Base-by-base conservation (phyloP, 2,329 filamentous ascomycete genomes). In the Aspergillus fijiensis region DNA sequence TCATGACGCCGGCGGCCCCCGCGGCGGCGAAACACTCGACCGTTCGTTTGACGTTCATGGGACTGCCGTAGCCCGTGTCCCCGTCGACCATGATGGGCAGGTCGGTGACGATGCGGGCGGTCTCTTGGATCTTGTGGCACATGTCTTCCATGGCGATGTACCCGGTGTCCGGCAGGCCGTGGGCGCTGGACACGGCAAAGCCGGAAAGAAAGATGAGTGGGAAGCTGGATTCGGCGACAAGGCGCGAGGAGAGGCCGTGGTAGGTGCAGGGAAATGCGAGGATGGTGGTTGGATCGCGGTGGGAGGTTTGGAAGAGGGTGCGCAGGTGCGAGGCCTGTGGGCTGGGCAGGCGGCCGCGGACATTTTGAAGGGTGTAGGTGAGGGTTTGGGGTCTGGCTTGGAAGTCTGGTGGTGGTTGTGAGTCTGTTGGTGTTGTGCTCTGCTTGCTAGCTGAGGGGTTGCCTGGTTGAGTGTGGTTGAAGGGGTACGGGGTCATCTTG, bases 101-200 rank as follows among this genome's bases (percentile, higher is more conserved):
- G 1, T 54, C 73, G 0, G 75, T 12, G 5, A 19, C 5, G 14
- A 45, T 73, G 1, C 78, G 71, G 1, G 70, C 68, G 0, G 70
- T 70, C 59, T 82, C 79, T 55, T 80, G 76, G 50, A 82, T 77
- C 64, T 80, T 80, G 14, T 73, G 71, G 50, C 74, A 79, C 69
- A 82, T 76, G 60, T 82, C 80, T 9, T 74, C 70, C 63, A 82
- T 77, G 2, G 80, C 79, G 56, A 82, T 82, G 53, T 82, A 82
- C 1, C 80, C 80, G 0, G 81, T 80, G 61, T 82, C 80, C 0
- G 80, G 80, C 0, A 82, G 69, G 1, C 78, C 77, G 54, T 76
- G 74, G 0, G 76, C 65, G 16, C 71, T 75, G 0, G 80, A 70
- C 12, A 81, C 75, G 0, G 78, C 67, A 60, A 77, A 81, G 0